A percentile compares a stretch with the other conserved stretches of the same genome.
These are phyloP conservation scores for Fusarium redolens DNA, from an alignment of 2,329 filamentous ascomycete species.

Conservation along the genomic window DNA sequence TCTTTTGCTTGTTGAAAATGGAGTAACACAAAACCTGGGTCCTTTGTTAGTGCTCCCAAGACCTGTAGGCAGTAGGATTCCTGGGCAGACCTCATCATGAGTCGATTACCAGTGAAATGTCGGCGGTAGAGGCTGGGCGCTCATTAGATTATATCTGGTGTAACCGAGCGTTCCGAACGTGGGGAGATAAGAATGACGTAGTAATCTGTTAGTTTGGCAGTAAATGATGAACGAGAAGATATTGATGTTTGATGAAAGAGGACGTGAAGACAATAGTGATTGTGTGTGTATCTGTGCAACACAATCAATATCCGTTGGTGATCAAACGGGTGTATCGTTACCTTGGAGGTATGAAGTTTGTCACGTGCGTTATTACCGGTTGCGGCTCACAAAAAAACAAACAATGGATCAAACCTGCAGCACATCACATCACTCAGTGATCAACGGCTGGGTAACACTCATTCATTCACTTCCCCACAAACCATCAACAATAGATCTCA, in stretches of 20 bases:
- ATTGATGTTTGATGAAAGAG: not conserved
- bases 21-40: not conserved
- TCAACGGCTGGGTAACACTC: slow-evolving; percentile 1
- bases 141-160: not conserved
- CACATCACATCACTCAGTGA: not conserved
- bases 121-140: slow-evolving; percentile 1
- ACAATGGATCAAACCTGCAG: not conserved
- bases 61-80: not conserved
- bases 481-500: not conserved
- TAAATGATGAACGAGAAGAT: not conserved
- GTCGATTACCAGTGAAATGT: not conserved
- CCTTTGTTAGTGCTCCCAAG: not conserved
- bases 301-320: not conserved
- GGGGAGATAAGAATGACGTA: slow-evolving; percentile 9
- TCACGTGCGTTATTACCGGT: slow-evolving; percentile 32
- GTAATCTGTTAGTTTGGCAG: not conserved
- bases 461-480: slow-evolving; percentile 8
- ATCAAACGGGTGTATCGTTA: slow-evolving; percentile 9
- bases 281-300: not conserved
- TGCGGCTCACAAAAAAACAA: slow-evolving; percentile 1
- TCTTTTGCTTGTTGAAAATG: not conserved
- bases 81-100: slow-evolving; percentile 20
- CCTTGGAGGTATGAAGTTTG: slow-evolving; percentile 5
- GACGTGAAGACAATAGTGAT: not conserved
- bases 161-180: slow-evolving; percentile 6